Percentiles rank a stretch among this genome's conserved stretches.
Evolutionary conservation across 2,329 filamentous ascomycete genomes (phyloP).

Genomic region (Pestalotiopsis sp.): DNA sequence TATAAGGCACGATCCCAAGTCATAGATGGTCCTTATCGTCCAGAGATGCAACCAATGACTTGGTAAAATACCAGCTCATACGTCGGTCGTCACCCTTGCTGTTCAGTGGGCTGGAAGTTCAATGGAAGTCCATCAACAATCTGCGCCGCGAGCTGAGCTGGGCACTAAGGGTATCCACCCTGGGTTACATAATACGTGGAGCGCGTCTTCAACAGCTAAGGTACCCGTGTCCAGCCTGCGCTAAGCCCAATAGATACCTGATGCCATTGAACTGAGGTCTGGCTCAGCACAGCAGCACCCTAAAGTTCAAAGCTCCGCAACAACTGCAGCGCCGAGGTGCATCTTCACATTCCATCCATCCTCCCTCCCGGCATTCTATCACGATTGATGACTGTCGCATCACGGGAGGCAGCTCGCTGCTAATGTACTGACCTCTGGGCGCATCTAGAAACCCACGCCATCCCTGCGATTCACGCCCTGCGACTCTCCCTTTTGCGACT

Average conservation of each 20-base stretch:
- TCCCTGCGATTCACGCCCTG: not conserved
- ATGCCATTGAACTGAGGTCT: too few relatives aligned
- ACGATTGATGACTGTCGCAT: not conserved
- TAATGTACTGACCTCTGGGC: not conserved
- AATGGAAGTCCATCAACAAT: not conserved
- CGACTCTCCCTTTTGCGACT: not conserved
- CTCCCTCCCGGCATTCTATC: not conserved
- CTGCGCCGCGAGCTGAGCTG: not conserved
- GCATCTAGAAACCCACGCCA: not conserved
- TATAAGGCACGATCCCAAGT: not conserved
- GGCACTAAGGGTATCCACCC: not conserved
- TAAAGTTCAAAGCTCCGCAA: not conserved
- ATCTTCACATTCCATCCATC: not conserved
- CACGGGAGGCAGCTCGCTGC: not conserved
- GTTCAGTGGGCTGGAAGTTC: not conserved
- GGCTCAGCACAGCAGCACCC: too few relatives aligned
- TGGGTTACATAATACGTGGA: slow-evolving; percentile 3
- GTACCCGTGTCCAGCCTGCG: not conserved
- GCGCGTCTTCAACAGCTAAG: not conserved
- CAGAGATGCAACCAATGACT: not conserved
- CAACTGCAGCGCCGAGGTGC: not conserved
- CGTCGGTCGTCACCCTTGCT: not conserved
- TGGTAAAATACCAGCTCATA: not conserved
- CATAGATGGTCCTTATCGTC: not conserved
- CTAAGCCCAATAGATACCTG: not conserved